phyloP scores from a whole-genome alignment of 257 asterid species.

The Solanum ahanhuiri region DNA sequence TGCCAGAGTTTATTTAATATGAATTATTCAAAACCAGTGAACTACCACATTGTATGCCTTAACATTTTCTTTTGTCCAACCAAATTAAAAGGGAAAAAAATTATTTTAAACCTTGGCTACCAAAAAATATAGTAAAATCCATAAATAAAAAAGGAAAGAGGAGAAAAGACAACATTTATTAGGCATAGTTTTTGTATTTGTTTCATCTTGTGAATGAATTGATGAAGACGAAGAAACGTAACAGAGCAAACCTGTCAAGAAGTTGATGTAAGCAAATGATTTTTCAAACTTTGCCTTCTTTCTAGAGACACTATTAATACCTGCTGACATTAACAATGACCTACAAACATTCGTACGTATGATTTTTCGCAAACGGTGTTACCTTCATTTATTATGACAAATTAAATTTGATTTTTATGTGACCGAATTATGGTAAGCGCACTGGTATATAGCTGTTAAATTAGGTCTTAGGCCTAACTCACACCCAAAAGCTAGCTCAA shows the following conservation, averaged over 20 bases:
- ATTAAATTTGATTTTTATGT: neutral
- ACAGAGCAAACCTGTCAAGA: neutral
- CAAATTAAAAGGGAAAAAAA: neutral
- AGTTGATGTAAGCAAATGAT: constrained; percentile 7
- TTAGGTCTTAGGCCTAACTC: too few relatives aligned
- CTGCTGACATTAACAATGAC: constrained; percentile 18
- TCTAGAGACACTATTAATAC: neutral
- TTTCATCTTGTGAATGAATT: neutral
- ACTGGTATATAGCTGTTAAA: too few relatives aligned
- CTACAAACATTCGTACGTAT: neutral
- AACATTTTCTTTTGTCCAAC: neutral
- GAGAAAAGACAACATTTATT: neutral
- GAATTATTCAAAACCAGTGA: neutral
- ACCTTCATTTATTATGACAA: neutral
- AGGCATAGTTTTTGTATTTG: neutral
- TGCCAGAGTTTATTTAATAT: too few relatives aligned
- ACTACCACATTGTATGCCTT: neutral
- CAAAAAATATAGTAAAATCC: neutral
- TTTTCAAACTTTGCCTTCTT: constrained; percentile 25
- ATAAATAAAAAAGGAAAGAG: neutral
- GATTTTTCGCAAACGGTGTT: neutral
- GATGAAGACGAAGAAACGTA: neutral
- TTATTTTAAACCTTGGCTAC: neutral
- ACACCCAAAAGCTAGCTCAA: too few relatives aligned
- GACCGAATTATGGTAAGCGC: too few relatives aligned